phyloP scores from a whole-genome alignment of 2,329 filamentous ascomycete species.

The Talaromyces sp. region DNA sequence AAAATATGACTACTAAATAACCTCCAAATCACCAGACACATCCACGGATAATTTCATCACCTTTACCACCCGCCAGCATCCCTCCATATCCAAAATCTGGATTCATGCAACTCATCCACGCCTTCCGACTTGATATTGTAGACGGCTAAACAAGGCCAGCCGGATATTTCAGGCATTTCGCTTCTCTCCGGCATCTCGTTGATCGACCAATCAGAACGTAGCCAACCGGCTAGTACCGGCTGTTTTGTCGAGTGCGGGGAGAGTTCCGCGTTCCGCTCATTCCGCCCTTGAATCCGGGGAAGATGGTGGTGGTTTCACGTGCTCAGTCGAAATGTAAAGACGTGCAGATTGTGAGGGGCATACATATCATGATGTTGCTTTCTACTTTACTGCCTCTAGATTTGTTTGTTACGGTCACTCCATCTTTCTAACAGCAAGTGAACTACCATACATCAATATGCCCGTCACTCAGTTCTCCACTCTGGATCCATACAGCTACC shows the following conservation, averaged over 20 bases:
- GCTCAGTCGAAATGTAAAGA: neutral
- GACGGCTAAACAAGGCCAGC: conserved; percentile 15
- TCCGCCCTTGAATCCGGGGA: conserved; percentile 1
- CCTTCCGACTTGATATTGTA: neutral
- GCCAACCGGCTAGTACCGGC: neutral
- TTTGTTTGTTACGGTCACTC: neutral
- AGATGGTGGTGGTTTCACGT: neutral
- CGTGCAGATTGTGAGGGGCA: neutral
- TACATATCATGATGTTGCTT: neutral
- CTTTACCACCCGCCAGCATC: conserved; percentile 15
- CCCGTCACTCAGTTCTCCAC: conserved; percentile 63
- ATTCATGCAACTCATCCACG: neutral
- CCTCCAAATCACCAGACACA: neutral
- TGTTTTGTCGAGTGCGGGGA: neutral
- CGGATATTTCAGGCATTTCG: conserved; percentile 15
- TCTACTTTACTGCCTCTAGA: neutral
- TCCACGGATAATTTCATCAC: conserved; percentile 9
- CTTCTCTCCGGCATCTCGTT: neutral
- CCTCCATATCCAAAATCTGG: conserved; percentile 1
- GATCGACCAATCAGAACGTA: neutral
- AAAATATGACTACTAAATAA: conserved; percentile 4
- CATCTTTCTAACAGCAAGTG: neutral
- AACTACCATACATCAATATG: conserved; percentile 46
- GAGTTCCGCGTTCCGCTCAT: neutral
- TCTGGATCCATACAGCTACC: conserved; percentile 71